Evolutionary conservation across 257 asterid species (phyloP), one percentile per base, ranked within the genome.

Genomic region (Nicotiana tomentosiformis): DNA sequence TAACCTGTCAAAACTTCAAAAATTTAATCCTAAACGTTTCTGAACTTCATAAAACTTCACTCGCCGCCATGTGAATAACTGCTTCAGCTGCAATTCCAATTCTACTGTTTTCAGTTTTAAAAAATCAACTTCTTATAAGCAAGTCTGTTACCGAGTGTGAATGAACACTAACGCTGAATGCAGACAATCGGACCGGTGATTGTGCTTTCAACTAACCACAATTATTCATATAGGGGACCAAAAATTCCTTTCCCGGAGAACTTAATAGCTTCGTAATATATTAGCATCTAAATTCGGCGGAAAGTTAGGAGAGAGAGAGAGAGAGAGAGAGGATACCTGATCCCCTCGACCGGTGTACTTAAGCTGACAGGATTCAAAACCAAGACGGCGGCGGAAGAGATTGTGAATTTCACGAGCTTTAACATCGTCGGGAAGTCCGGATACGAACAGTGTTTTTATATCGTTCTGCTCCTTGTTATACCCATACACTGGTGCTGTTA

Each of bases 341-440:
- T 94, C 90, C 39, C 97, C 99, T 9, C 99, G 91, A 46, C 99
- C 99, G 32, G 99, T 96, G 88, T 96, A 96, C 58, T 96, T 96
- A 88, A 96, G 98, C 92, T 96, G 99, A 88, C 93, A 93, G 53
- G 89, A 92, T 77, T 93, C 96, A 80, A 96, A 96, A 30, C 99
- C 99, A 10, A 90, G 93, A 5, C 97, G 95, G 69, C 97, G 95
- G 80, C 99, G 96, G 87, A 96, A 96, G 70, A 96, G 98, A 82
- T 96, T 96, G 92, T 96, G 99, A 86, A 96, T 96, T 89, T 96
- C 99, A 79, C 99, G 99, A 83, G 99, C 96, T 90, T 91, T 94
- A 83, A 96, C 96, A 88, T 96, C 99, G 88, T 96, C 98, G 23
- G 99, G 99, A 56, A 96, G 93, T 26, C 99, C 99, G 51, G 98